Conservation (phyloP, 2,329 filamentous ascomycete species). For the Aspergillus persii region DNA sequence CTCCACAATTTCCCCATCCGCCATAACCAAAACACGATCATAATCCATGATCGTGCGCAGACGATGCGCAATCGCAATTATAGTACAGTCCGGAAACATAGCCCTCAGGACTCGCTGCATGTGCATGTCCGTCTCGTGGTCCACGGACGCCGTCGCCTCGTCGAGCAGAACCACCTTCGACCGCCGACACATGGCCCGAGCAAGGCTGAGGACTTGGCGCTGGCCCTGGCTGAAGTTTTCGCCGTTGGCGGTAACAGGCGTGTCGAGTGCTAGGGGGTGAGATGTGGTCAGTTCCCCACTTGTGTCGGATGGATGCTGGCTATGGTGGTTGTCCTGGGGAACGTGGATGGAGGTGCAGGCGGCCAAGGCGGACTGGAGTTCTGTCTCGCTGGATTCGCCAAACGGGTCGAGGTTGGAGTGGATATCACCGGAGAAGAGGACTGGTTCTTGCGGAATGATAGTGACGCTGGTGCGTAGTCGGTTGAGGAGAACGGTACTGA, state of each 20-base stretch:
- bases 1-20: slow-evolving; percentile 54
- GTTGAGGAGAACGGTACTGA: slow-evolving; percentile 51
- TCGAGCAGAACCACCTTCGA: slow-evolving; percentile 61
- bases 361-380: slow-evolving; percentile 28
- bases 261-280: slow-evolving; percentile 42
- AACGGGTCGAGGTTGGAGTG: slow-evolving; percentile 61
- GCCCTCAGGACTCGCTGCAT: slow-evolving; percentile 58
- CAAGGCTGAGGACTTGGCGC: slow-evolving; percentile 61
- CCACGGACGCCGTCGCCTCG: slow-evolving; percentile 64
- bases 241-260: slow-evolving; percentile 57
- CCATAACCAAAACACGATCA: slow-evolving; percentile 59
- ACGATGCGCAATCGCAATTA: slow-evolving; percentile 66
- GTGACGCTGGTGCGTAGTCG: slow-evolving; percentile 55
- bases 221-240: slow-evolving; percentile 53
- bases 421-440: slow-evolving; percentile 58
- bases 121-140: slow-evolving; percentile 56
- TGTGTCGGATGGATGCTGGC: background rate
- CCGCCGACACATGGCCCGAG: slow-evolving; percentile 58
- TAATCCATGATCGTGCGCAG: slow-evolving; percentile 64
- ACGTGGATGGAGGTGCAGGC: slow-evolving; percentile 36
- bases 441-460: slow-evolving; percentile 60
- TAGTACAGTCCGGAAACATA: slow-evolving; percentile 55
- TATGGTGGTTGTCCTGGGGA: slow-evolving; percentile 17
- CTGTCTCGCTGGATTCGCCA: slow-evolving; percentile 52
- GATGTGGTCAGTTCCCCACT: background rate